Evolutionary conservation across 2,329 filamentous ascomycete species (phyloP).

Genomic region (Aureobasidium leucospermi): DNA sequence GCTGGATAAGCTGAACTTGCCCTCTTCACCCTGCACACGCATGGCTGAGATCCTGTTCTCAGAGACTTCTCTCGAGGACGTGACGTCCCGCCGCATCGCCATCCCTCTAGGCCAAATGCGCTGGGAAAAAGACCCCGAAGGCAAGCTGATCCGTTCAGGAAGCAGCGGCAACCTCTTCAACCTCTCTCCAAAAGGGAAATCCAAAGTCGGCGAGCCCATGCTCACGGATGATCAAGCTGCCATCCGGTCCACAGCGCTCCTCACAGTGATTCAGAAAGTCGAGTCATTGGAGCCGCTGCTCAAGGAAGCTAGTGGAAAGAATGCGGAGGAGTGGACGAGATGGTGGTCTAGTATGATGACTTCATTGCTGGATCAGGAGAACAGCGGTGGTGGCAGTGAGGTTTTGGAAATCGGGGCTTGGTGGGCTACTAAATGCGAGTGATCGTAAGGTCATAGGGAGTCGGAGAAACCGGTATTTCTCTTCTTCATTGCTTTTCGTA

Average conservation of each 20-base stretch:
- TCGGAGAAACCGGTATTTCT: neutral
- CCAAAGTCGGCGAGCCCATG: constrained; percentile 16
- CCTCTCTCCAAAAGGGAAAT: constrained; percentile 17
- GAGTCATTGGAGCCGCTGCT: constrained; percentile 78
- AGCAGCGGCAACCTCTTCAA: constrained; percentile 18
- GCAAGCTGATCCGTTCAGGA: constrained; percentile 18
- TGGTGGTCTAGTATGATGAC: constrained; percentile 86
- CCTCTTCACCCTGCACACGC: constrained; percentile 68
- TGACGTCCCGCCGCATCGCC: constrained; percentile 71
- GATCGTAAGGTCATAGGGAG: neutral
- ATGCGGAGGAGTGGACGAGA: constrained; percentile 82
- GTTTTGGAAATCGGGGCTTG: constrained; percentile 64
- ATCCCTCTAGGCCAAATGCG: constrained; percentile 77
- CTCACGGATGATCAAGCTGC: constrained; percentile 54
- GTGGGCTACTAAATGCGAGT: constrained; percentile 49
- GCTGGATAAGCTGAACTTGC: constrained; percentile 62
- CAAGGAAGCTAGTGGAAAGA: constrained; percentile 76
- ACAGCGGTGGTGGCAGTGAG: constrained; percentile 73
- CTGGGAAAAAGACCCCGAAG: constrained; percentile 58
- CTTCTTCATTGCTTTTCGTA: constrained; percentile 41
- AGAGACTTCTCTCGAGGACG: constrained; percentile 65
- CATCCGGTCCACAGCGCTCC: constrained; percentile 69
- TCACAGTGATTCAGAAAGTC: constrained; percentile 75
- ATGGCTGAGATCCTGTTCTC: constrained; percentile 72
- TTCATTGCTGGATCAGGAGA: constrained; percentile 65